Evolutionary conservation across 2,329 filamentous ascomycete genomes (phyloP).

Genomic region (Aschersonia sp.): DNA sequence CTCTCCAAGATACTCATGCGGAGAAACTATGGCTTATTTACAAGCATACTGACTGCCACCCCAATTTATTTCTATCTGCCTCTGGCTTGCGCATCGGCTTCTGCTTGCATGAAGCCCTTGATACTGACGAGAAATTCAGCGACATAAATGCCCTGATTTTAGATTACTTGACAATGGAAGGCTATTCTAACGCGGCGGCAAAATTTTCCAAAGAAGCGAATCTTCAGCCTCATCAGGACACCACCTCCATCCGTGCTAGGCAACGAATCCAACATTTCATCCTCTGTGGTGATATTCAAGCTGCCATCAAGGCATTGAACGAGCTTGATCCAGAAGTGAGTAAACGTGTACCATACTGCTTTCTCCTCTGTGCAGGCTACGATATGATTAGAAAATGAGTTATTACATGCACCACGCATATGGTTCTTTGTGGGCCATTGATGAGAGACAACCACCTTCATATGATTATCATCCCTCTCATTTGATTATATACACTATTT

Average conservation of each 20-base stretch:
- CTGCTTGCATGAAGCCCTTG: too few relatives aligned
- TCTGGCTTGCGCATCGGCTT: too few relatives aligned
- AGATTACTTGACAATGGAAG: slow-evolving; percentile 93
- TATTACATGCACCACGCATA: slow-evolving; percentile 99
- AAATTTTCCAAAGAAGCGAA: slow-evolving; percentile 94
- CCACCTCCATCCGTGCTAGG: slow-evolving; percentile 58
- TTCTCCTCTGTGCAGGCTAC: slow-evolving; percentile 4
- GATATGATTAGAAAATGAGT: slow-evolving; percentile 75
- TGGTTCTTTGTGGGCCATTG: slow-evolving; percentile 59
- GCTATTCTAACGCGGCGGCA: slow-evolving; percentile 81
- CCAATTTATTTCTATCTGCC: too few relatives aligned
- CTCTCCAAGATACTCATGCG: slow-evolving; percentile 94
- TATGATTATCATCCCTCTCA: slow-evolving; percentile 15
- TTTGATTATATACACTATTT: not conserved
- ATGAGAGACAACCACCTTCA: slow-evolving; percentile 67
- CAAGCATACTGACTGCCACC: not conserved
- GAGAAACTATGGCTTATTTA: slow-evolving; percentile 53
- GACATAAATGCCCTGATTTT: slow-evolving; percentile 92
- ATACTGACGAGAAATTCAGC: slow-evolving; percentile 32
- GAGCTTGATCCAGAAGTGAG: slow-evolving; percentile 83
- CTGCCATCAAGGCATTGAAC: slow-evolving; percentile 76
- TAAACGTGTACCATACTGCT: slow-evolving; percentile 1
- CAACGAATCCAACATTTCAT: slow-evolving; percentile 78
- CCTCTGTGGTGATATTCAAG: slow-evolving; percentile 70
- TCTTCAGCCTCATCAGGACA: slow-evolving; percentile 56